These are phyloP conservation scores for Naganishia sp. DNA, from an alignment of 1,284 basidiomycete species.

Conservation along the genomic window DNA sequence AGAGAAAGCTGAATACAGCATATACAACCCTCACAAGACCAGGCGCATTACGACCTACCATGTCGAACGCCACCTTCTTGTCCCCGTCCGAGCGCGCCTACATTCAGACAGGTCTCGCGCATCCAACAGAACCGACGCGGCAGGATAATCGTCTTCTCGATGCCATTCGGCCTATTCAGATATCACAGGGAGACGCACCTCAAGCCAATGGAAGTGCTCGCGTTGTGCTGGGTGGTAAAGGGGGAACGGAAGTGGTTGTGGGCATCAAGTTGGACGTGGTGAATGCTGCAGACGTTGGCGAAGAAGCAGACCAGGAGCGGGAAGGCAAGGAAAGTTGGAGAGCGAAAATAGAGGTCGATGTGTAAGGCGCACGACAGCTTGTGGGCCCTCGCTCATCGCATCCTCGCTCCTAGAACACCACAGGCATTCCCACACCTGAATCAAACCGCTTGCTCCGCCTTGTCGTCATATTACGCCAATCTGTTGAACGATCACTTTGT, in stretches of 20 bases:
- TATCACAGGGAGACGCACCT: constrained; percentile 50
- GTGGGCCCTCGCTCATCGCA: not conserved
- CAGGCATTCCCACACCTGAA: constrained; percentile 47
- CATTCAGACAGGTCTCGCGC: constrained; percentile 48
- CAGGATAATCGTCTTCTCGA: constrained; percentile 44
- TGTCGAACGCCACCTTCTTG: constrained; percentile 34
- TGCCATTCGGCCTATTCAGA: constrained; percentile 41
- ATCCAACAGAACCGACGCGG: constrained; percentile 44
- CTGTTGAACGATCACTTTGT: constrained; percentile 49
- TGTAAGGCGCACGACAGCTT: constrained; percentile 40
- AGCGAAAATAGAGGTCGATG: constrained; percentile 50
- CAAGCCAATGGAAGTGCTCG: constrained; percentile 51
- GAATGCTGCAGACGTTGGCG: constrained; percentile 36
- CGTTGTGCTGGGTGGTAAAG: constrained; percentile 40
- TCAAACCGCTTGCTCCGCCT: constrained; percentile 35
- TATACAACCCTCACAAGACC: not conserved
- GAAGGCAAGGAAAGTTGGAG: constrained; percentile 40
- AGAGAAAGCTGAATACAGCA: no score
- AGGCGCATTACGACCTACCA: not conserved
- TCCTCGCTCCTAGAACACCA: constrained; percentile 36
- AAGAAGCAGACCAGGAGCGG: constrained; percentile 30
- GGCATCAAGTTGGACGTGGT: constrained; percentile 51
- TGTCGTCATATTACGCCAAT: constrained; percentile 45
- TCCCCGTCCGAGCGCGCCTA: constrained; percentile 52
- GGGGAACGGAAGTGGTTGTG: constrained; percentile 50